phyloP scores from a whole-genome alignment of 2,329 filamentous ascomycete genomes.

The Talaromyces albobiverticillius region DNA sequence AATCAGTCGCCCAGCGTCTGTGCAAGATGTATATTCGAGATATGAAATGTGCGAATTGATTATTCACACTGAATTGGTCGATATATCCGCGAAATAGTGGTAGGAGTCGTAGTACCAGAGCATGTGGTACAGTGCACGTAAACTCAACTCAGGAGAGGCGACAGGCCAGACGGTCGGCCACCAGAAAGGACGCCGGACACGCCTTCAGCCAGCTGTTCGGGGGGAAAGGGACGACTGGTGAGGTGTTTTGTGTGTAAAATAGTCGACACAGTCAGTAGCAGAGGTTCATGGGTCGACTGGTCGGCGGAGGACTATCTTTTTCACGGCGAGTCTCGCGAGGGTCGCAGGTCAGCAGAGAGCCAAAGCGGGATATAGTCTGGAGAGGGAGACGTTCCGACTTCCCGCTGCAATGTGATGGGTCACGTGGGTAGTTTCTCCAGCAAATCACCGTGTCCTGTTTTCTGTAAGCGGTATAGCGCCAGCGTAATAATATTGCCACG shows the following conservation, averaged over 20 bases:
- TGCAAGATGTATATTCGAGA: constrained; percentile 3
- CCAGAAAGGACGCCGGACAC: constrained; percentile 16
- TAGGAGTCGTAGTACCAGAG: not conserved
- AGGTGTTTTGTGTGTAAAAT: not conserved
- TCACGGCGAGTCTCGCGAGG: too few relatives aligned
- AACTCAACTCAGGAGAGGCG: constrained; percentile 10
- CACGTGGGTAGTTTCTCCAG: not conserved
- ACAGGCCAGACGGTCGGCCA: constrained; percentile 16
- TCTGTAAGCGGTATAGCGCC: constrained; percentile 1
- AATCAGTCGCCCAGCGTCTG: not conserved
- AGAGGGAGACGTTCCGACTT: too few relatives aligned
- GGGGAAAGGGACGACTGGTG: not conserved
- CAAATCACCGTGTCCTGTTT: not conserved
- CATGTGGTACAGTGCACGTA: too few relatives aligned
- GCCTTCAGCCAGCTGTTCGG: constrained; percentile 12
- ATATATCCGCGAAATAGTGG: constrained; percentile 2
- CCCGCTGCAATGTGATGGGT: not conserved
- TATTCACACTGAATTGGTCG: not conserved
- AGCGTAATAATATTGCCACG: not conserved
- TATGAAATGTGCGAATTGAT: not conserved
- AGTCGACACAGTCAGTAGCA: not conserved
- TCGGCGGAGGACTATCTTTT: too few relatives aligned
- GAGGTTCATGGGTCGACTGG: constrained; percentile 11
- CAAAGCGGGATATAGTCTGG: too few relatives aligned
- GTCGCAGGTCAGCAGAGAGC: too few relatives aligned